Conservation (phyloP, 164 flowering plant genomes). For the Nymphaea colorata region DNA sequence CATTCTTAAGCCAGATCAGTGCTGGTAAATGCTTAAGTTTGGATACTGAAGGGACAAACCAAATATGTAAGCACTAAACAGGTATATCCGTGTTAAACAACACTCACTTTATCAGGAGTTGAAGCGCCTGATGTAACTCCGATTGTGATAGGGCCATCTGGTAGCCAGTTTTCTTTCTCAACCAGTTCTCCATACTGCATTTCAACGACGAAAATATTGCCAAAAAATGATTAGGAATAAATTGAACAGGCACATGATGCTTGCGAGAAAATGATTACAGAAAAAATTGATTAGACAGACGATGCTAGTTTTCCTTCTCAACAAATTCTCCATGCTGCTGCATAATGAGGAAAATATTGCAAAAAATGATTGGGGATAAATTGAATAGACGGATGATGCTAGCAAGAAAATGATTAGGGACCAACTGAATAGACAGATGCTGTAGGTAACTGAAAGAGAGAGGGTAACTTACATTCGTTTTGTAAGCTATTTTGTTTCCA, state of each 20-base stretch:
- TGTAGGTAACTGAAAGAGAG: not conserved
- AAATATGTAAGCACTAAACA: too few species aligned
- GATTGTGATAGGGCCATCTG: constrained; percentile 74
- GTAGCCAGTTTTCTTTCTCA: constrained; percentile 85
- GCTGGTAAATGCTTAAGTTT: too few species aligned
- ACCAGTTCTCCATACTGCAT: constrained; percentile 83
- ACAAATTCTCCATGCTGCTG: constrained; percentile 83
- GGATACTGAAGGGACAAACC: too few species aligned
- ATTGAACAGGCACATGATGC: not conserved
- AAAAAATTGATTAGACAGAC: too few species aligned
- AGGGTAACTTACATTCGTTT: constrained; percentile 47
- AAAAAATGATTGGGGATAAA: not conserved
- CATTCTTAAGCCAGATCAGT: too few species aligned
- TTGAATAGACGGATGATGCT: not conserved
- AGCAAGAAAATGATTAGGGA: not conserved
- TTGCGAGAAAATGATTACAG: not conserved
- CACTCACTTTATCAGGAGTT: constrained; percentile 88
- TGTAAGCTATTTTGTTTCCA: constrained; percentile 73
- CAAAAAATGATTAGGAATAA: not conserved
- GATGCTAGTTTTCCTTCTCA: constrained; percentile 71
- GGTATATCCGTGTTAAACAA: too few species aligned
- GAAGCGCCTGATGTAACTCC: constrained; percentile 97
- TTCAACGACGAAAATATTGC: not conserved
- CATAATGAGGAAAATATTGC: not conserved
- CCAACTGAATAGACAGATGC: not conserved